A percentile compares a stretch with the other conserved stretches of the same genome.
phyloP scores from a whole-genome alignment of 805 yeast species.

The Kazachstania bromeliacearum region DNA sequence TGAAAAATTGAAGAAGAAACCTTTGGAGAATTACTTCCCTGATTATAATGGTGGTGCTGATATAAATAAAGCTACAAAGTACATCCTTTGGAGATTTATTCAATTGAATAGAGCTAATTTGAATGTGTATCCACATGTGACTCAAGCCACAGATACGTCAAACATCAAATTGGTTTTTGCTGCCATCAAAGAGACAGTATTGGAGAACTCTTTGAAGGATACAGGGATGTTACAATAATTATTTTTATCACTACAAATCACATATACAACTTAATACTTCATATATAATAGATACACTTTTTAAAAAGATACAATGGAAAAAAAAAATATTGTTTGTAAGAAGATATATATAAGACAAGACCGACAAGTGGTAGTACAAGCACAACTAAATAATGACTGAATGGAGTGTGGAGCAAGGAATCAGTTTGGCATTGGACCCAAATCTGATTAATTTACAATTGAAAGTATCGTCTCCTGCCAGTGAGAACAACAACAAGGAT shows the following conservation, averaged over 20 bases:
- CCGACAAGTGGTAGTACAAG: neutral
- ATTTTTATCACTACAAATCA: neutral
- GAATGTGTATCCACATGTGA: slow-evolving; percentile 79
- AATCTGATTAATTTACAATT: slow-evolving; percentile 21
- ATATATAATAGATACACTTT: too few relatives aligned
- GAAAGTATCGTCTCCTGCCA: neutral
- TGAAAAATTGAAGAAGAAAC: slow-evolving; percentile 72
- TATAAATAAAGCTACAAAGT: slow-evolving; percentile 83
- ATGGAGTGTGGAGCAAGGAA: slow-evolving; percentile 8
- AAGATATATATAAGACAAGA: neutral
- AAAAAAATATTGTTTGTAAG: neutral
- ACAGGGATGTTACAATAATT: slow-evolving; percentile 66
- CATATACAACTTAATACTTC: too few relatives aligned
- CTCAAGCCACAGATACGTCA: slow-evolving; percentile 90
- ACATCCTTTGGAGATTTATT: slow-evolving; percentile 82
- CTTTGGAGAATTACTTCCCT: slow-evolving; percentile 74
- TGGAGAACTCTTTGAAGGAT: slow-evolving; percentile 67
- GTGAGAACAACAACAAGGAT: slow-evolving; percentile 1
- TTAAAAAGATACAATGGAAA: neutral
- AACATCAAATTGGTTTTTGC: slow-evolving; percentile 81
- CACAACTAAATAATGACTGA: too few relatives aligned
- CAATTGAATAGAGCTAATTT: slow-evolving; percentile 75
- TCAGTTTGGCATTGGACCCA: slow-evolving; percentile 29
- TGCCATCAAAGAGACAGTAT: slow-evolving; percentile 70
- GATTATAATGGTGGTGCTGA: slow-evolving; percentile 88